Percentiles rank a stretch among this genome's conserved stretches.
Evolutionary conservation across 192 early-diverging fungal genomes (phyloP).

Genomic region (Linnemannia elongata): DNA sequence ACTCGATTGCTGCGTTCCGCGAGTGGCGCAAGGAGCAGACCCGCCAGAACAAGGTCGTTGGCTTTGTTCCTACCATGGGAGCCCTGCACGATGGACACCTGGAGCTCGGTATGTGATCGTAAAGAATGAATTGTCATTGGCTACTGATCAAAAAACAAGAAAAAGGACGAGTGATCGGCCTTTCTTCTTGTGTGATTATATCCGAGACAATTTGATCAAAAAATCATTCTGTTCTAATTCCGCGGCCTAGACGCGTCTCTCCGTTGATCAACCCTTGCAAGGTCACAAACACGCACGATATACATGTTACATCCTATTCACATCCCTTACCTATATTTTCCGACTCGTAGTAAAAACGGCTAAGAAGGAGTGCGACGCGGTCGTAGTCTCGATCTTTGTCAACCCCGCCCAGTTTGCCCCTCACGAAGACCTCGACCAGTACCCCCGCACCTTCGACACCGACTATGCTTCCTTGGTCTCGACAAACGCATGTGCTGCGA

Average conservation of each 20-base stretch:
- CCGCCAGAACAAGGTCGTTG: slow-evolving; percentile 73
- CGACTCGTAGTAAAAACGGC: slow-evolving; percentile 64
- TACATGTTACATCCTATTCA: neutral
- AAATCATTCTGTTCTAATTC: neutral
- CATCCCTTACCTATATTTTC: neutral
- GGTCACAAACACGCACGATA: too few species aligned
- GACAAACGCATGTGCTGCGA: slow-evolving; percentile 65
- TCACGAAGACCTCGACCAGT: slow-evolving; percentile 90
- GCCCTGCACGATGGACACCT: slow-evolving; percentile 94
- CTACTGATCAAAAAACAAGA: neutral
- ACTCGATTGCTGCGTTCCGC: slow-evolving; percentile 82
- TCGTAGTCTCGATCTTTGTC: slow-evolving; percentile 93
- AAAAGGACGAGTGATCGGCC: neutral
- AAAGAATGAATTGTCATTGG: neutral
- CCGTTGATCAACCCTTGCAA: neutral
- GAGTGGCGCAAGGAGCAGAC: slow-evolving; percentile 73
- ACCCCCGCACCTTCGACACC: slow-evolving; percentile 86
- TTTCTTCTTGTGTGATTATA: neutral
- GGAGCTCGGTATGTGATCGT: slow-evolving; percentile 67
- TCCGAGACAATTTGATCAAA: neutral
- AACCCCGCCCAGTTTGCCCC: slow-evolving; percentile 99
- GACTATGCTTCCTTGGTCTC: slow-evolving; percentile 81
- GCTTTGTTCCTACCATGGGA: slow-evolving; percentile 99
- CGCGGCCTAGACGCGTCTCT: neutral
- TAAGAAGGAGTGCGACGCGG: slow-evolving; percentile 70